Percentiles rank a stretch among this genome's conserved stretches.
Conservation (phyloP, 768 basidiomycete species). For the Suillus discolor region DNA sequence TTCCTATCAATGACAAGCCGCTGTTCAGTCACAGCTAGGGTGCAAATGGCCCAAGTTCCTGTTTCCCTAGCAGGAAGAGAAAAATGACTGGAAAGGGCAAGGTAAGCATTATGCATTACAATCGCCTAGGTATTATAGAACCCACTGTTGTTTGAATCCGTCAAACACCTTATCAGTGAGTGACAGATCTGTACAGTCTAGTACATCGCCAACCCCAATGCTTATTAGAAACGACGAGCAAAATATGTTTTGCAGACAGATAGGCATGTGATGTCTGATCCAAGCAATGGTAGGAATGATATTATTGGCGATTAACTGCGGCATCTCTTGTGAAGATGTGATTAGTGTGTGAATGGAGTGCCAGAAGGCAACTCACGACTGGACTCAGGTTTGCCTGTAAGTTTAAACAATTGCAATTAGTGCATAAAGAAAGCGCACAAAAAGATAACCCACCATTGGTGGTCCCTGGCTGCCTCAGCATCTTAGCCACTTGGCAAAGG, state of each 20-base stretch:
- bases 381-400: too few species aligned
- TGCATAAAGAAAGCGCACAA: too few species aligned
- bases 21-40: neutral
- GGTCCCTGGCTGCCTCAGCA: neutral
- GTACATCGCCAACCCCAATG: neutral
- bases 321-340: too few species aligned
- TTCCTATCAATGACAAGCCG: neutral
- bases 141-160: neutral
- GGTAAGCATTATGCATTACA: neutral
- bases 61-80: neutral
- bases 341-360: too few species aligned
- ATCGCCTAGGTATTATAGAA: too few species aligned
- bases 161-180: neutral
- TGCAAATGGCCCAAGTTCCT: neutral
- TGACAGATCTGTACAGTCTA: neutral
- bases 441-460: too few species aligned
- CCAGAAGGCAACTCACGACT: too few species aligned
- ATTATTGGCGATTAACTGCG: neutral
- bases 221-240: neutral
- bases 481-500: neutral
- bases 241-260: neutral
- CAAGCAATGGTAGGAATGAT: neutral
- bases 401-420: too few species aligned
- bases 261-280: neutral
- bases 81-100: neutral